Evolutionary conservation across 1,284 basidiomycete genomes (phyloP).

Genomic region (Malassezia vespertilionis): DNA sequence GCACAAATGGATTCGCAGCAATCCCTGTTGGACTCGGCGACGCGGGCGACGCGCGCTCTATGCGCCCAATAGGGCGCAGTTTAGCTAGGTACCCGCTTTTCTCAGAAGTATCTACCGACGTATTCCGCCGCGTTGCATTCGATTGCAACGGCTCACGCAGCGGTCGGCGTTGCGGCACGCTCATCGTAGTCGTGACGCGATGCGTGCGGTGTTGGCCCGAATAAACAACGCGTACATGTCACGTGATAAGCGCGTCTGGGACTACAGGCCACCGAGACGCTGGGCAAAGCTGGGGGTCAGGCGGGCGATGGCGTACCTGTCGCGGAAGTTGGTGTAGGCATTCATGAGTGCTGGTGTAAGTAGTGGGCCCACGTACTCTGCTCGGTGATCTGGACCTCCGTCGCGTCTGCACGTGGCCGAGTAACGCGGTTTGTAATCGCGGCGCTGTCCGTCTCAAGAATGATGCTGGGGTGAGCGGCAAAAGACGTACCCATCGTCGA

Average conservation of each 20-base stretch:
- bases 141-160: conserved; percentile 15
- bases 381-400: conserved; percentile 97
- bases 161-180: conserved; percentile 4
- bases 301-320: conserved; percentile 19
- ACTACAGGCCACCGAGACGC: conserved; percentile 15
- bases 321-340: conserved; percentile 44
- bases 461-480: conserved; percentile 57
- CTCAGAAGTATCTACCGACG: neutral
- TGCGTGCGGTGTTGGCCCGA: neutral
- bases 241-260: conserved; percentile 10
- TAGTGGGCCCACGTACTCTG: conserved; percentile 51
- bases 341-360: conserved; percentile 40
- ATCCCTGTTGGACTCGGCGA: neutral
- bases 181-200: conserved; percentile 9
- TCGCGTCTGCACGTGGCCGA: conserved; percentile 77
- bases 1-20: conserved; percentile 8
- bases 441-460: conserved; percentile 88
- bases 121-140: conserved; percentile 2
- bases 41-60: neutral
- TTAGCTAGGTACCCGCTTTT: conserved; percentile 1
- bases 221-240: conserved; percentile 10
- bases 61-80: neutral
- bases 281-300: conserved; percentile 9
- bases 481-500: conserved; percentile 80
- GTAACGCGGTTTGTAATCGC: conserved; percentile 92